Conservation (phyloP, 1,284 basidiomycete species). For the Leccinum colubrinum region DNA sequence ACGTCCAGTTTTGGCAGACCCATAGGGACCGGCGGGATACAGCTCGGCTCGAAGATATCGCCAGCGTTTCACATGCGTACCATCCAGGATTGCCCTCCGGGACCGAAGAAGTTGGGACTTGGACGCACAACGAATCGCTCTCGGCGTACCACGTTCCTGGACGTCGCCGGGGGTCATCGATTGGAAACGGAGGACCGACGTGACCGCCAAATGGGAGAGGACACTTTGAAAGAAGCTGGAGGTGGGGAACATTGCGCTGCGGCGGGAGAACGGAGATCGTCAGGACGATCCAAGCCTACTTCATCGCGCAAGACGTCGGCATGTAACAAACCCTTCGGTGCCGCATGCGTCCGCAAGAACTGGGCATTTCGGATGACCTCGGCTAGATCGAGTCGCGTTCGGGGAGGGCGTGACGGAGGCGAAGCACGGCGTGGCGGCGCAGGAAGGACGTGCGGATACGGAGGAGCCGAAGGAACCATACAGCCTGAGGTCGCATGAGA, state of each 20-base stretch:
- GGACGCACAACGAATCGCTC: slow-evolving; percentile 30
- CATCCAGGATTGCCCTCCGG: slow-evolving; percentile 41
- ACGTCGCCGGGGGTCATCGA: slow-evolving; percentile 73
- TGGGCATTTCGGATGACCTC: slow-evolving; percentile 98
- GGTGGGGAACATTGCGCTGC: slow-evolving; percentile 85
- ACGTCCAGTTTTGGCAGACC: slow-evolving; percentile 39
- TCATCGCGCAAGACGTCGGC: slow-evolving; percentile 93
- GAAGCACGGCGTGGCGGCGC: slow-evolving; percentile 86
- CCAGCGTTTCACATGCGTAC: slow-evolving; percentile 53
- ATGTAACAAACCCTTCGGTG: slow-evolving; percentile 92
- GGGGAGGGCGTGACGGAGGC: slow-evolving; percentile 97
- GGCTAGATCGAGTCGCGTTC: slow-evolving; percentile 93
- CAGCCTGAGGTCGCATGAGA: too few species aligned
- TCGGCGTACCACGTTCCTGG: slow-evolving; percentile 52
- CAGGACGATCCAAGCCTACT: slow-evolving; percentile 96
- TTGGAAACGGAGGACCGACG: slow-evolving; percentile 61
- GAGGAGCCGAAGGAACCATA: slow-evolving; percentile 62
- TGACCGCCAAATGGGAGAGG: slow-evolving; percentile 87
- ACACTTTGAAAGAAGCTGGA: slow-evolving; percentile 99
- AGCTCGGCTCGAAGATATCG: slow-evolving; percentile 57
- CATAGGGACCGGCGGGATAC: slow-evolving; percentile 38
- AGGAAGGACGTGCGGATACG: slow-evolving; percentile 68
- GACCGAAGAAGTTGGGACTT: slow-evolving; percentile 6
- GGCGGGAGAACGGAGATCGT: slow-evolving; percentile 96
- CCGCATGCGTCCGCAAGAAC: slow-evolving; percentile 91